A percentile compares a stretch with the other conserved stretches of the same genome.
Evolutionary conservation across 148 eudicot species (phyloP).

Genomic region (Cornus florida): DNA sequence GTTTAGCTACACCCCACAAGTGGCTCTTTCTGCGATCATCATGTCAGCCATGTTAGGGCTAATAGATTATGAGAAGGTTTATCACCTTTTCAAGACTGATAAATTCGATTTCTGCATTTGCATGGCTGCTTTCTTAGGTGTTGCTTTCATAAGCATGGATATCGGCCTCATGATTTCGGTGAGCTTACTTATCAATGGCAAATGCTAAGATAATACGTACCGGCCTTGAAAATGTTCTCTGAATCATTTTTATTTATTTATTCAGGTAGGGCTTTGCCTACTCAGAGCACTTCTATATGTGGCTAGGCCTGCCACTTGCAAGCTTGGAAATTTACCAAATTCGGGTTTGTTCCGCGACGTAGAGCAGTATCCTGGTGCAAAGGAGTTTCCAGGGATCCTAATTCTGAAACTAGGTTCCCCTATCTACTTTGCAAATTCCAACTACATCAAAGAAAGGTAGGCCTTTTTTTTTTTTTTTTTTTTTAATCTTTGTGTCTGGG

Average conservation of each 20-base stretch:
- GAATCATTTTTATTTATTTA: neutral
- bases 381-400: slow-evolving; percentile 46
- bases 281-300: slow-evolving; percentile 69
- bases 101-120: slow-evolving; percentile 83
- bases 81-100: slow-evolving; percentile 69
- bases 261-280: slow-evolving; percentile 59
- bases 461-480: neutral
- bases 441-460: slow-evolving; percentile 77
- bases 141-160: slow-evolving; percentile 85
- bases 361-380: slow-evolving; percentile 70
- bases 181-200: neutral
- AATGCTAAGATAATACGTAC: neutral
- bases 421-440: slow-evolving; percentile 62
- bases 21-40: slow-evolving; percentile 85
- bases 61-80: slow-evolving; percentile 60
- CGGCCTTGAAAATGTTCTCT: neutral
- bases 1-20: slow-evolving; percentile 85
- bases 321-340: slow-evolving; percentile 61
- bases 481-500: neutral
- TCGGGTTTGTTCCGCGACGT: slow-evolving; percentile 60
- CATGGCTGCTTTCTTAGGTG: slow-evolving; percentile 81
- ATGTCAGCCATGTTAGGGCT: slow-evolving; percentile 89
- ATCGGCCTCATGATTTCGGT: slow-evolving; percentile 81
- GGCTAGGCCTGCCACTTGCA: slow-evolving; percentile 77
- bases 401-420: slow-evolving; percentile 82